Percentiles rank a stretch among this genome's conserved stretches.
phyloP scores from a whole-genome alignment of 1,139 yeast genomes.

The Tardiomyces depauwii region DNA sequence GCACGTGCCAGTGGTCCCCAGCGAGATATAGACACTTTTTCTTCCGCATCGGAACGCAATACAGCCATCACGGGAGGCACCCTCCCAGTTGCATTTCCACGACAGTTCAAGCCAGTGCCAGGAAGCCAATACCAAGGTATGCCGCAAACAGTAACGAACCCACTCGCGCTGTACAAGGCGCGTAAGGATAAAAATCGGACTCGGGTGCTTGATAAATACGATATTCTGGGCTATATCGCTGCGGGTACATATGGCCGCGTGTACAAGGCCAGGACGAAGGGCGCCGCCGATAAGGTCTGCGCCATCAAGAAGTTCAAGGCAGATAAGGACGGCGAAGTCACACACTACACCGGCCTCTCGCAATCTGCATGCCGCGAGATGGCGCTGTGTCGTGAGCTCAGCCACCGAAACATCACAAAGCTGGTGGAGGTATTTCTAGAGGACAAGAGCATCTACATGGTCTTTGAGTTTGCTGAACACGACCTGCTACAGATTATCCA shows the following conservation, averaged over 20 bases:
- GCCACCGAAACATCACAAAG: conserved; percentile 67
- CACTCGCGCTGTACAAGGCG: conserved; percentile 25
- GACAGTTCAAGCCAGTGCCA: too few relatives aligned
- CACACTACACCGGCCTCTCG: conserved; percentile 89
- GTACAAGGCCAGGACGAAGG: conserved; percentile 61
- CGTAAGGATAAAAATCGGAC: conserved; percentile 61
- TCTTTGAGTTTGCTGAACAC: conserved; percentile 92
- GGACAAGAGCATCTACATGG: conserved; percentile 85
- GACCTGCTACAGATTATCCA: conserved; percentile 89
- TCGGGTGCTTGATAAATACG: conserved; percentile 71
- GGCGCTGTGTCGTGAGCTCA: conserved; percentile 84
- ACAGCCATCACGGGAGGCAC: too few relatives aligned
- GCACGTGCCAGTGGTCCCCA: too few relatives aligned
- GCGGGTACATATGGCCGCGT: conserved; percentile 98
- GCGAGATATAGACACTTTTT: too few relatives aligned
- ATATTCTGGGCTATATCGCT: conserved; percentile 88
- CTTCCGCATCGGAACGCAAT: too few relatives aligned
- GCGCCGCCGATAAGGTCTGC: conserved; percentile 14
- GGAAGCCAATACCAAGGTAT: too few relatives aligned
- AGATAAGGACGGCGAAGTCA: conserved; percentile 82
- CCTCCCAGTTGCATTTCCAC: too few relatives aligned
- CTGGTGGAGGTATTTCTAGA: conserved; percentile 81
- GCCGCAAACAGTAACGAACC: conserved; percentile 15
- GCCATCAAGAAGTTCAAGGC: conserved; percentile 97
- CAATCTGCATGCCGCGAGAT: conserved; percentile 95